Base-by-base conservation (phyloP, 257 asterid genomes). In the Petrea volubilis region DNA sequence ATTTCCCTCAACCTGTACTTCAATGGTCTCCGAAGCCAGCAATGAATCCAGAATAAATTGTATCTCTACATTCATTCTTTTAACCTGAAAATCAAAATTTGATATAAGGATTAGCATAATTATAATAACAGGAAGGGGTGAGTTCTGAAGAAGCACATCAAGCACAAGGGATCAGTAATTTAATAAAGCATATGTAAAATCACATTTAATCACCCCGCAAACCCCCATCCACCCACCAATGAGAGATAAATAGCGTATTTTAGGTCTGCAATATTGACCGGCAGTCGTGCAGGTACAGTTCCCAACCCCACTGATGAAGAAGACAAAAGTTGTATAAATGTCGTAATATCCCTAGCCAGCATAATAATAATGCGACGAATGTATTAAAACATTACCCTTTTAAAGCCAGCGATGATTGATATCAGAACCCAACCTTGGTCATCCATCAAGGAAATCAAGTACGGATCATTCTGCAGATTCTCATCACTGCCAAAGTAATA, bases 391-490 rank as follows among this genome's bases (percentile, higher is more conserved):
- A 68, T 89, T 82, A 92, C 98, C 96, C 96, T 88, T 70, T 84
- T 85, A 65, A 92, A 92, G 47, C 72, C 88, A 2, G 98, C 94
- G 51, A 92, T 86, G n/a, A 33, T 46, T 43, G 92, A 83, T 57
- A 92, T 60, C 4, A 85, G 90, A 76, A 90, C 96, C 96, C 98
- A 92, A 55, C 98, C 98, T 72, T 86, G 86, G 64, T 65, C 78
- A 67, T 92, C 96, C 98, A 92, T 90, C 86, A 90, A 83, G 81
- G 96, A 83, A 71, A 78, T 84, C 86, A 92, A 80, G 89, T 80
- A 86, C 52, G 47, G 76, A 77, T 92, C 98, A 67, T 58, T 81
- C 78, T 47, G 83, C 75, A 92, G 85, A 86, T 92, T 92, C 84
- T 79, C 86, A 70, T 92, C 94, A 53, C 98, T 92, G 96, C 73